Percentiles rank a stretch among this genome's conserved stretches.
Evolutionary conservation across 805 yeast species (phyloP).

Genomic region (Wickerhamiella sorbophila): DNA sequence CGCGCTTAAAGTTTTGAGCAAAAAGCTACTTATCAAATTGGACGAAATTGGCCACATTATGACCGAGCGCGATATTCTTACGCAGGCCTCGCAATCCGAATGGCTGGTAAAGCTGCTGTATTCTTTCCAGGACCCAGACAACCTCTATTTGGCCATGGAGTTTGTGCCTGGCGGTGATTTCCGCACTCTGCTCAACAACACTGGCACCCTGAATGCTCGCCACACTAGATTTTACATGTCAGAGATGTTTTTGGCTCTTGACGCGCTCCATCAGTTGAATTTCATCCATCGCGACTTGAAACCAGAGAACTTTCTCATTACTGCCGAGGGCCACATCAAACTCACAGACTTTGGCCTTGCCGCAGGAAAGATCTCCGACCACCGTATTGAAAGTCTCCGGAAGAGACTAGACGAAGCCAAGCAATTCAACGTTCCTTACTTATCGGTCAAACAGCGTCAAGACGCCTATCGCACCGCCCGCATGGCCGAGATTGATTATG

Average conservation of each 20-base stretch:
- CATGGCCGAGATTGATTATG: slow-evolving; percentile 60
- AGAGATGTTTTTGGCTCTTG: slow-evolving; percentile 93
- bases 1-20: slow-evolving; percentile 84
- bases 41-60: slow-evolving; percentile 93
- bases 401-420: slow-evolving; percentile 49
- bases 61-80: slow-evolving; percentile 90
- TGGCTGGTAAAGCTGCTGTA: slow-evolving; percentile 91
- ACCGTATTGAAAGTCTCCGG: slow-evolving; percentile 86
- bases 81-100: slow-evolving; percentile 78
- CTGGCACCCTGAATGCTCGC: slow-evolving; percentile 83
- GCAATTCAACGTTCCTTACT: slow-evolving; percentile 54
- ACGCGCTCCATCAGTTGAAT: slow-evolving; percentile 86
- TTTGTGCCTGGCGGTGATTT: slow-evolving; percentile 99
- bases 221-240: slow-evolving; percentile 91
- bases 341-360: slow-evolving; percentile 95
- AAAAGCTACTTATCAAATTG: slow-evolving; percentile 67
- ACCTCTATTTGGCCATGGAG: slow-evolving; percentile 93
- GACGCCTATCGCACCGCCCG: slow-evolving; percentile 66
- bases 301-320: slow-evolving; percentile 87
- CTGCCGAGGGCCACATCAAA: slow-evolving; percentile 80
- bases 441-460: slow-evolving; percentile 78
- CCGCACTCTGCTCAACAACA: slow-evolving; percentile 83
- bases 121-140: slow-evolving; percentile 87
- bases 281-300: slow-evolving; percentile 94
- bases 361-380: slow-evolving; percentile 87